Evolutionary conservation across 129 eudicot genomes (phyloP).

Genomic region (sunflower (Helianthus annuus)): HanXRQr2.0-SUNRISE NC_035446.2:150228835-150229334

Average conservation of each 20-base stretch:
- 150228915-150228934: neutral
- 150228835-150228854: neutral
- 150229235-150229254: slow-evolving; percentile 59
- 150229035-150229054: neutral
- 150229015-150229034: slow-evolving; percentile 10
- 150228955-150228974: neutral
- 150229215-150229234: slow-evolving; percentile 62
- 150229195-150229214: slow-evolving; percentile 10
- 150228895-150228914: neutral
- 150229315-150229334: slow-evolving; percentile 27
- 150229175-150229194: neutral
- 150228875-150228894: neutral
- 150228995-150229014: neutral
- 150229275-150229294: slow-evolving; percentile 79
- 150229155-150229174: neutral
- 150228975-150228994: slow-evolving; percentile 11
- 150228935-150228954: neutral
- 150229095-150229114: slow-evolving; percentile 4
- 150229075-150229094: slow-evolving; percentile 2
- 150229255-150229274: slow-evolving; percentile 60
- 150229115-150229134: slow-evolving; percentile 1
- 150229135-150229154: neutral
- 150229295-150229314: slow-evolving; percentile 67
- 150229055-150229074: neutral
- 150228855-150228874: neutral